Evolutionary conservation across 805 yeast species (phyloP).

Genomic region (Metschnikowia hibisci): DNA sequence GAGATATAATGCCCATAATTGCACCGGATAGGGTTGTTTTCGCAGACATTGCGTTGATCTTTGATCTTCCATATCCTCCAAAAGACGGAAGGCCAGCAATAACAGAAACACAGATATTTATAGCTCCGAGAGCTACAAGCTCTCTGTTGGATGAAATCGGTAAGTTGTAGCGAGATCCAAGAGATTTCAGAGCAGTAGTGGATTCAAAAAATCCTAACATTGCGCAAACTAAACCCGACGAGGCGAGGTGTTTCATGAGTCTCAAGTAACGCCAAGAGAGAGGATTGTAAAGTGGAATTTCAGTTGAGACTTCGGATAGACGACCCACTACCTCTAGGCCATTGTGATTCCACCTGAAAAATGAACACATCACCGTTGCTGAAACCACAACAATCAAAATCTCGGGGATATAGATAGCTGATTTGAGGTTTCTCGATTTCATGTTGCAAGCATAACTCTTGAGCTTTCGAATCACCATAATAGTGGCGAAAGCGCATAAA

Average conservation of each 20-base stretch:
- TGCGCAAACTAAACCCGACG: constrained; percentile 71
- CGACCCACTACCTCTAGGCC: constrained; percentile 72
- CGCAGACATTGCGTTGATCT: constrained; percentile 81
- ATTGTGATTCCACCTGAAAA: constrained; percentile 43
- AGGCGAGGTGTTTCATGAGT: constrained; percentile 54
- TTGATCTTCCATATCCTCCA: constrained; percentile 95
- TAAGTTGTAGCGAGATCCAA: constrained; percentile 68
- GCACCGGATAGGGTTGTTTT: constrained; percentile 80
- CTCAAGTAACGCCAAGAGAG: constrained; percentile 45
- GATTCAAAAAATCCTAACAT: constrained; percentile 89
- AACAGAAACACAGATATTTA: constrained; percentile 61
- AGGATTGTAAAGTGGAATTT: constrained; percentile 53
- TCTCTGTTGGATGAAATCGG: constrained; percentile 86
- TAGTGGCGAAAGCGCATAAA: constrained; percentile 46
- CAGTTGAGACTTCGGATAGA: constrained; percentile 44
- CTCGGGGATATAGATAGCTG: constrained; percentile 74
- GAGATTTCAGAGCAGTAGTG: constrained; percentile 84
- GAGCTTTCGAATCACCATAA: constrained; percentile 40
- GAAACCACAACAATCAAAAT: constrained; percentile 69
- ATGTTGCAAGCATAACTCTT: constrained; percentile 23
- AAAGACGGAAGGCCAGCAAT: constrained; percentile 82
- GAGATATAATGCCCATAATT: constrained; percentile 72
- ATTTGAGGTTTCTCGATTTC: constrained; percentile 17
- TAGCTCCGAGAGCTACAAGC: constrained; percentile 79
- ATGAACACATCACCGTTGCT: constrained; percentile 50